A percentile compares a stretch with the other conserved stretches of the same genome.
Evolutionary conservation across 257 asterid genomes (phyloP).

Genomic region (Penstemon eatonii): DNA sequence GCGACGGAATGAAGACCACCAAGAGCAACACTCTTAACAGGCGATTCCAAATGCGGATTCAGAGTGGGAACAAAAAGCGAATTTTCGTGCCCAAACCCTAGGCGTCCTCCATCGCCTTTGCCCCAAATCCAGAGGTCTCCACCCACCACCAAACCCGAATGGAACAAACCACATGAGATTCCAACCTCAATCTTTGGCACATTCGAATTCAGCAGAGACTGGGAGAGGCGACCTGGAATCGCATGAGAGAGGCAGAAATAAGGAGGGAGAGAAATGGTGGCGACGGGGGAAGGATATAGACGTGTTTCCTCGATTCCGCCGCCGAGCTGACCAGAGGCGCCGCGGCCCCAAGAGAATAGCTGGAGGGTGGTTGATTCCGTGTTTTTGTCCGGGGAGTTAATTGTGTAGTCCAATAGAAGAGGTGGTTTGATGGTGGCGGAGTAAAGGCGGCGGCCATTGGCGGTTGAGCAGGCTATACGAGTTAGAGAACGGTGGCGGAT

Average conservation of each 20-base stretch:
- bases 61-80: slow-evolving; percentile 69
- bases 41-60: slow-evolving; percentile 48
- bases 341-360: slow-evolving; percentile 91
- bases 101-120: slow-evolving; percentile 98
- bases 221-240: slow-evolving; percentile 68
- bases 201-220: background rate
- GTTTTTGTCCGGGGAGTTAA: slow-evolving; percentile 19
- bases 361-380: slow-evolving; percentile 46
- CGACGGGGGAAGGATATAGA: slow-evolving; percentile 72
- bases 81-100: slow-evolving; percentile 81
- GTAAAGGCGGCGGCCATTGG: slow-evolving; percentile 36
- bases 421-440: slow-evolving; percentile 36
- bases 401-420: slow-evolving; percentile 48
- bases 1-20: slow-evolving; percentile 96
- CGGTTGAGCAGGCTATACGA: slow-evolving; percentile 3
- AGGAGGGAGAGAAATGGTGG: slow-evolving; percentile 53
- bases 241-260: slow-evolving; percentile 53
- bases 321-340: slow-evolving; percentile 96
- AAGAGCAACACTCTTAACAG: slow-evolving; percentile 55
- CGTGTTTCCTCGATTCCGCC: slow-evolving; percentile 82
- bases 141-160: slow-evolving; percentile 76
- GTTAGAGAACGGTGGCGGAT: slow-evolving; percentile 17
- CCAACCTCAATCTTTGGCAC: slow-evolving; percentile 48
- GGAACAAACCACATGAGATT: slow-evolving; percentile 87
- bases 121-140: slow-evolving; percentile 90